These are phyloP conservation scores for Calamus simplicifolius DNA, from an alignment of 176 grass and related monocot genomes.

Conservation along the genomic window DNA sequence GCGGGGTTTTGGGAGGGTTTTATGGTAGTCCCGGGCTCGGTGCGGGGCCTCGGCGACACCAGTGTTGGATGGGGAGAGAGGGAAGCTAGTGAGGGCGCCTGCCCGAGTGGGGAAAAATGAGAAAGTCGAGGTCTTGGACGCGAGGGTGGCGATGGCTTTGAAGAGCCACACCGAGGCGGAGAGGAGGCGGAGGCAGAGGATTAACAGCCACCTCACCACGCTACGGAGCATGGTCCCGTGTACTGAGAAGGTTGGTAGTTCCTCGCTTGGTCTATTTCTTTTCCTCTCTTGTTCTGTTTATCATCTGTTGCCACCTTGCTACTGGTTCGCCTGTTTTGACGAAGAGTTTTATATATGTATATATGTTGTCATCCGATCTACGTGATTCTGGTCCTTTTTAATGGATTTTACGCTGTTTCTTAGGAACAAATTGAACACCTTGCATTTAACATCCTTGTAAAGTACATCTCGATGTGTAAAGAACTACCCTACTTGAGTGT, in stretches of 20 bases:
- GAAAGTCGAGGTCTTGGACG: constrained; percentile 12
- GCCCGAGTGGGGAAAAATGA: constrained; percentile 19
- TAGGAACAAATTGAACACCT: no score
- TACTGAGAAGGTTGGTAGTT: constrained; percentile 45
- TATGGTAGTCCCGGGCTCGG: no score
- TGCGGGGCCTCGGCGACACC: constrained; percentile 7
- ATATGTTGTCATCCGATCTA: no score
- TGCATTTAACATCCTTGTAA: no score
- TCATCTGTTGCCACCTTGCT: not conserved
- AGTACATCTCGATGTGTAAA: no score
- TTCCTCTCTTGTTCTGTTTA: not conserved
- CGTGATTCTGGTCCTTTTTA: no score
- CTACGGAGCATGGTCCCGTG: constrained; percentile 65
- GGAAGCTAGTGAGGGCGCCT: not conserved
- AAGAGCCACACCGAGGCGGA: constrained; percentile 96
- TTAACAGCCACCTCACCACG: constrained; percentile 75
- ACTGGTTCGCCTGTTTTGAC: not conserved
- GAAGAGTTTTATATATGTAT: no score
- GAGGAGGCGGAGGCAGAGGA: constrained; percentile 83
- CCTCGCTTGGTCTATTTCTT: not conserved
- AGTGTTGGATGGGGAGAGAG: constrained; percentile 10
- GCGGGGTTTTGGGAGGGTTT: constrained; percentile 15
- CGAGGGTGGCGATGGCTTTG: constrained; percentile 57
- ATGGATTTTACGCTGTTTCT: no score
- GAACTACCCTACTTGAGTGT: no score